Percentiles rank a stretch among this genome's conserved stretches.
phyloP scores from a whole-genome alignment of 2,329 filamentous ascomycete genomes.

The Talaromyces sp. region DNA sequence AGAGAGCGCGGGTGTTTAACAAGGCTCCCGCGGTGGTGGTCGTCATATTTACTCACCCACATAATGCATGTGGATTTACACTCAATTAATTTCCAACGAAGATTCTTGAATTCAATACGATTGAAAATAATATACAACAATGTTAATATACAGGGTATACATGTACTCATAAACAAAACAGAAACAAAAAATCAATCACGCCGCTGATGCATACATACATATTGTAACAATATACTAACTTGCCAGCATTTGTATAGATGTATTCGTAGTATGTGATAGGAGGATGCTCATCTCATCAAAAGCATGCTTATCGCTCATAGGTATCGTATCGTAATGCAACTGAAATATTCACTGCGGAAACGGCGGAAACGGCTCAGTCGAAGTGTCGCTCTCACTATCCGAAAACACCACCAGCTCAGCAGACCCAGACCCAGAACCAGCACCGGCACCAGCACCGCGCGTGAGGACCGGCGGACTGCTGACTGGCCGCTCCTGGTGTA shows the following conservation, averaged over 20 bases:
- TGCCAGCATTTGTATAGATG: background rate
- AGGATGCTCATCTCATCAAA: background rate
- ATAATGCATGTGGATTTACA: no score
- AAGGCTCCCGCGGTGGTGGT: no score
- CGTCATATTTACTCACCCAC: no score
- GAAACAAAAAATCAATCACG: background rate
- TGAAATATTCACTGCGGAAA: conserved; percentile 5
- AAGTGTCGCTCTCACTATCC: background rate
- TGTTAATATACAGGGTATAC: background rate
- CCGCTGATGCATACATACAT: background rate
- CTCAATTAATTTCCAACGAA: no score
- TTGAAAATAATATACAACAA: background rate
- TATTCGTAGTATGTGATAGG: background rate
- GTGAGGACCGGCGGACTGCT: conserved; percentile 10
- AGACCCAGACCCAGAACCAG: background rate
- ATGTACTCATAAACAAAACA: background rate
- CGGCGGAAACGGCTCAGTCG: conserved; percentile 7
- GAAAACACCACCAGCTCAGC: background rate
- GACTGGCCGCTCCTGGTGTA: conserved; percentile 7
- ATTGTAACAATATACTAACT: background rate
- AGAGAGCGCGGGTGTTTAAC: no score
- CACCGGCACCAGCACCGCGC: background rate
- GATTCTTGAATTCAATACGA: no score
- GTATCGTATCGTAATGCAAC: background rate
- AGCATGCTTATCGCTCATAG: background rate